Evolutionary conservation across 176 grass and related monocot species (phyloP).

Genomic region (Avena sativa): DNA sequence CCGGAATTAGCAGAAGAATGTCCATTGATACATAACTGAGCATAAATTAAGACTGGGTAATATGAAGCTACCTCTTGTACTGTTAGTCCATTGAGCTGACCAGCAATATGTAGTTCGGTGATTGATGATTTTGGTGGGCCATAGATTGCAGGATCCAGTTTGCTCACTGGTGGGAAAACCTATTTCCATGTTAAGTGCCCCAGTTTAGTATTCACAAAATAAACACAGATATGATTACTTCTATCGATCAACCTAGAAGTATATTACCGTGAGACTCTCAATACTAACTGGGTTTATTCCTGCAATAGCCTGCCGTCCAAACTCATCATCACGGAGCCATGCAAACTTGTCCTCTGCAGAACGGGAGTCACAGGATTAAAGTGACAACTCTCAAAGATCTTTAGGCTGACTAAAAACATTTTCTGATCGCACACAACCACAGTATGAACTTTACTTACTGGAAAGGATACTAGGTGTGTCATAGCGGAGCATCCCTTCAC

Average conservation of each 20-base stretch:
- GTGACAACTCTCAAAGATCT: not conserved
- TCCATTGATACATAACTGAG: conserved; percentile 3
- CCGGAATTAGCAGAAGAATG: conserved; percentile 35
- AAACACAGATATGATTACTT: not conserved
- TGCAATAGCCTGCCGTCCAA: conserved; percentile 83
- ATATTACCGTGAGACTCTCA: conserved; percentile 71
- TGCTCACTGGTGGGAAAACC: conserved; percentile 89
- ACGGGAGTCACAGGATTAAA: not conserved
- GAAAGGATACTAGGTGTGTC: conserved; percentile 95
- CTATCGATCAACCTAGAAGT: not conserved
- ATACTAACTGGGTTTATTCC: conserved; percentile 97
- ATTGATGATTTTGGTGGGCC: conserved; percentile 85
- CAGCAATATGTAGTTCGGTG: conserved; percentile 69
- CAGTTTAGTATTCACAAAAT: conserved; percentile 16
- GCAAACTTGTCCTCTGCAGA: conserved; percentile 96
- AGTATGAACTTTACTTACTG: conserved; percentile 63
- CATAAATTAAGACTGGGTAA: conserved; percentile 19
- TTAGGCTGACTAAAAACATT: conserved; percentile 5
- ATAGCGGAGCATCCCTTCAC: conserved; percentile 94
- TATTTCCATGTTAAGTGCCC: conserved; percentile 38
- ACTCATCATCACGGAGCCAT: conserved; percentile 99
- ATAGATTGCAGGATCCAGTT: conserved; percentile 75
- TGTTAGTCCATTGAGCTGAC: conserved; percentile 81
- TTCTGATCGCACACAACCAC: not conserved
- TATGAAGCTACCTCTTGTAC: conserved; percentile 75